Evolutionary conservation across 352 stramenopile genomes (phyloP), one percentile per base, ranked within the genome.

Genomic region (Phytophthora sp.): DNA sequence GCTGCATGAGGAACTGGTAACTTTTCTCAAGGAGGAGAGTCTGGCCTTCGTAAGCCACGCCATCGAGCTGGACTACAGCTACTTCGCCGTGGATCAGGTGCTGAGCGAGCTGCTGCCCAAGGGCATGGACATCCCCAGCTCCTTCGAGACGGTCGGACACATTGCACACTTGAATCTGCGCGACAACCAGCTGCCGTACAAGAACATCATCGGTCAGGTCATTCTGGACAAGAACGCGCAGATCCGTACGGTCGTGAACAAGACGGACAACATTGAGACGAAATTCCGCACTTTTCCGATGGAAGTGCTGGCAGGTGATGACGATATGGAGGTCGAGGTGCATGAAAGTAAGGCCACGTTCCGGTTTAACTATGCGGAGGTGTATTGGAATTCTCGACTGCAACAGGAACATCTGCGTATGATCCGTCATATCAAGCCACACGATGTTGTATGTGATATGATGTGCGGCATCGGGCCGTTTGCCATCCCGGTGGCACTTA

Each of bases 161-260:
- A 88, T 99, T 45, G 97, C 96, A 18, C 97, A 99, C 74, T 61
- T 99, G 13, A 99, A 99, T 73, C 76, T 99, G 45, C 76, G 96
- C 31, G 86, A 98, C 52, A 89, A 97, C 59, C 78, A 96, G 6
- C 72, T 99, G 59, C 96, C 96, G 3, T 99, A 98, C 80, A 98
- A 99, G 71, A 83, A 95, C 61, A 63, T 99, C 31, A 98, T 99
- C 57, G 98, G 96, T 4, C 94, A 99, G 70, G 96, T 98, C 2
- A 97, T 99, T 56, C 76, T 99, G 11, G 97, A 99, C 75, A 99
- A 99, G 80, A 98, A 99, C 72, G 78, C 82, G 13, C 71, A 84
- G 53, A 96, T 99, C 52, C 82, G 87, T 46, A 99, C 96, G 29
- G 97, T 99, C 7, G 97, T 99, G 23, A 99, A 99, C 84, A 99